Percentiles rank a stretch among this genome's conserved stretches.
These are phyloP conservation scores for Imleria badia DNA, from an alignment of 768 basidiomycete species.

Conservation along the genomic window DNA sequence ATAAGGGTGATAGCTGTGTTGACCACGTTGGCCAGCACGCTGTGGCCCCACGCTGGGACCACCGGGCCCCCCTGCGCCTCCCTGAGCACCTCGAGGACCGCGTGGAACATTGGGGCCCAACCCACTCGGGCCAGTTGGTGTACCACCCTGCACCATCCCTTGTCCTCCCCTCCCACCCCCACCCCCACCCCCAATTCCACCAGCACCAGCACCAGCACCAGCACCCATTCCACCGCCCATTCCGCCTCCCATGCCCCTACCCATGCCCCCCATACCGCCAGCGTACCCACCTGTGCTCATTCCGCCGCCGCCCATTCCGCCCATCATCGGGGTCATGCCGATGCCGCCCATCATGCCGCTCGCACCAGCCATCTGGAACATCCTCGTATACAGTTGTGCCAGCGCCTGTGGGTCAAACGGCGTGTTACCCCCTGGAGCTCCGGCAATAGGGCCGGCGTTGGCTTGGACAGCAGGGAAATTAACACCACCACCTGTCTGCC, in stretches of 20 bases:
- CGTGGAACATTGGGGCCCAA: slow-evolving; percentile 63
- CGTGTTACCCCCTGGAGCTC: slow-evolving; percentile 44
- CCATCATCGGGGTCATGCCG: slow-evolving; percentile 40
- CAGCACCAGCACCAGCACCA: slow-evolving; percentile 41
- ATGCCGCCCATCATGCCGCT: slow-evolving; percentile 45
- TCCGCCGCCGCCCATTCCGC: slow-evolving; percentile 34
- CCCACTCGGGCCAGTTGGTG: slow-evolving; percentile 37
- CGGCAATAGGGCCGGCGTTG: slow-evolving; percentile 25
- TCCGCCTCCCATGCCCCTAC: slow-evolving; percentile 35
- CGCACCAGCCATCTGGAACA: slow-evolving; percentile 83
- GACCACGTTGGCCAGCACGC: slow-evolving; percentile 66
- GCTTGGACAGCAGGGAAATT: slow-evolving; percentile 35
- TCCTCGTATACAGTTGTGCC: slow-evolving; percentile 90
- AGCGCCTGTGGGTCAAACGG: slow-evolving; percentile 93
- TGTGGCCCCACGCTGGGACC: slow-evolving; percentile 68
- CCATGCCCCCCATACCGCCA: slow-evolving; percentile 40
- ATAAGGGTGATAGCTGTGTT: slow-evolving; percentile 84
- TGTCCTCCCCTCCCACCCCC: slow-evolving; percentile 44
- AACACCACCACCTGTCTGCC: slow-evolving; percentile 31
- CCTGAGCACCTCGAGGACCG: slow-evolving; percentile 59
- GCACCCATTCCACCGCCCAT: slow-evolving; percentile 45
- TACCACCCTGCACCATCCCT: slow-evolving; percentile 39
- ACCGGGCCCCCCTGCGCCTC: slow-evolving; percentile 50
- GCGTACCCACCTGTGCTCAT: slow-evolving; percentile 35
- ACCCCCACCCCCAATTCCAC: slow-evolving; percentile 35